Percentiles rank a stretch among this genome's conserved stretches.
phyloP scores from a whole-genome alignment of 2,329 filamentous ascomycete genomes.

The Tetracladium maxilliforme region DNA sequence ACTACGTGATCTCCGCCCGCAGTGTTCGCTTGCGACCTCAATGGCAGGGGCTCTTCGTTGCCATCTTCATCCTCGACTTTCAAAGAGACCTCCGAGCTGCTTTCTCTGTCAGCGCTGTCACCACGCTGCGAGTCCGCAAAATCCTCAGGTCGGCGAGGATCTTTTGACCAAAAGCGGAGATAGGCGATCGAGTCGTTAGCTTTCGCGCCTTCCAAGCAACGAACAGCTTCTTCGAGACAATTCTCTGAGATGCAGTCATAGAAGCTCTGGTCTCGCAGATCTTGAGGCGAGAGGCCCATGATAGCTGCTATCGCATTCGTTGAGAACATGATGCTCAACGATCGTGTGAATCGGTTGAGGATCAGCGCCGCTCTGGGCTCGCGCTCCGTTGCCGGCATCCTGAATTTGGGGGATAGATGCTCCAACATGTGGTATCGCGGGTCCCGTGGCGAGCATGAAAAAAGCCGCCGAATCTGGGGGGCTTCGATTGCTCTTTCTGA shows the following conservation, averaged over 20 bases:
- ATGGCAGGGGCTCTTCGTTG: constrained; percentile 28
- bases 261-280: constrained; percentile 65
- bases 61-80: constrained; percentile 29
- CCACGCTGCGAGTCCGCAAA: constrained; percentile 24
- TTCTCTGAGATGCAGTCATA: constrained; percentile 75
- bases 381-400: constrained; percentile 42
- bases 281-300: constrained; percentile 54
- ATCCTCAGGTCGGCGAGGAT: constrained; percentile 48
- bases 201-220: constrained; percentile 72
- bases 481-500: constrained; percentile 64
- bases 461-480: constrained; percentile 63
- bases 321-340: constrained; percentile 73
- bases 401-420: constrained; percentile 71
- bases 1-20: constrained; percentile 9
- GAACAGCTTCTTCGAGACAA: constrained; percentile 62
- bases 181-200: constrained; percentile 86
- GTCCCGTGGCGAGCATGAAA: constrained; percentile 68
- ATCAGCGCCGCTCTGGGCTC: constrained; percentile 77
- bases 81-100: too few relatives aligned
- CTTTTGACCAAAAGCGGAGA: constrained; percentile 70
- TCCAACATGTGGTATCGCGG: constrained; percentile 84
- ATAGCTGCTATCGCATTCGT: constrained; percentile 65
- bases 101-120: constrained; percentile 21
- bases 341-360: constrained; percentile 73
- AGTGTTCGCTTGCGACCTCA: constrained; percentile 10